These are phyloP conservation scores for Stemphylium vesicarium DNA, from an alignment of 2,329 filamentous ascomycete genomes.

Conservation along the genomic window DNA sequence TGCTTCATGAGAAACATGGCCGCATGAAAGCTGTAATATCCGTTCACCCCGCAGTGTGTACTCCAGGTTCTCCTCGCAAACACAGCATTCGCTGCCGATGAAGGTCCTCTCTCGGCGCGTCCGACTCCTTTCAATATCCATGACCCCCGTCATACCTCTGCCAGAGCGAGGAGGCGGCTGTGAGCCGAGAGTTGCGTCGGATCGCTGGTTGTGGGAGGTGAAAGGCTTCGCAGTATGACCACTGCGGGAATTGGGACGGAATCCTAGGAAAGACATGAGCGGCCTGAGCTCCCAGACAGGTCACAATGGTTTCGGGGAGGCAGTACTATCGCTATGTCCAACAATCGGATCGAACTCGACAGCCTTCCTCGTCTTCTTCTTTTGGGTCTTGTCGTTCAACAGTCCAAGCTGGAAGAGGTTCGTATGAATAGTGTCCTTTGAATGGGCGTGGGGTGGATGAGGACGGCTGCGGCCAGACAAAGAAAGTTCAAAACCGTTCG, in stretches of 20 bases:
- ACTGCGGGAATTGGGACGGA: slow-evolving; percentile 47
- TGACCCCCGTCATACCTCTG: slow-evolving; percentile 65
- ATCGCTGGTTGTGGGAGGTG: slow-evolving; percentile 29
- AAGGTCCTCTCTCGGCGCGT: slow-evolving; percentile 90
- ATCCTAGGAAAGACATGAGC: slow-evolving; percentile 51
- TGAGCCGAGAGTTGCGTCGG: slow-evolving; percentile 35
- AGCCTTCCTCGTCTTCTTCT: slow-evolving; percentile 37
- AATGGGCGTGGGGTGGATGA: slow-evolving; percentile 28
- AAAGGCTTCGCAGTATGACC: slow-evolving; percentile 33
- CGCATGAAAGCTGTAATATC: slow-evolving; percentile 93
- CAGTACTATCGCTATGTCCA: slow-evolving; percentile 41
- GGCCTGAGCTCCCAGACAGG: slow-evolving; percentile 46
- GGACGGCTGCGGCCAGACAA: slow-evolving; percentile 38
- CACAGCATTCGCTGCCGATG: slow-evolving; percentile 90
- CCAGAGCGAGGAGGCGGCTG: slow-evolving; percentile 40
- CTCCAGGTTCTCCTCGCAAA: slow-evolving; percentile 95
- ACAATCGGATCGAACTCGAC: slow-evolving; percentile 45
- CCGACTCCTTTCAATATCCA: slow-evolving; percentile 78
- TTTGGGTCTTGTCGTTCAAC: slow-evolving; percentile 30
- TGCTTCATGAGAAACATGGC: slow-evolving; percentile 96
- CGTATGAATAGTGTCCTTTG: slow-evolving; percentile 35
- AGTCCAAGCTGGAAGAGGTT: slow-evolving; percentile 46
- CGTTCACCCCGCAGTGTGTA: slow-evolving; percentile 93
- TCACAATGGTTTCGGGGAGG: slow-evolving; percentile 32
- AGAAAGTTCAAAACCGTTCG: slow-evolving; percentile 43